Base-by-base conservation (phyloP, 306 rosid genomes). In the Quercus cerris region DNA sequence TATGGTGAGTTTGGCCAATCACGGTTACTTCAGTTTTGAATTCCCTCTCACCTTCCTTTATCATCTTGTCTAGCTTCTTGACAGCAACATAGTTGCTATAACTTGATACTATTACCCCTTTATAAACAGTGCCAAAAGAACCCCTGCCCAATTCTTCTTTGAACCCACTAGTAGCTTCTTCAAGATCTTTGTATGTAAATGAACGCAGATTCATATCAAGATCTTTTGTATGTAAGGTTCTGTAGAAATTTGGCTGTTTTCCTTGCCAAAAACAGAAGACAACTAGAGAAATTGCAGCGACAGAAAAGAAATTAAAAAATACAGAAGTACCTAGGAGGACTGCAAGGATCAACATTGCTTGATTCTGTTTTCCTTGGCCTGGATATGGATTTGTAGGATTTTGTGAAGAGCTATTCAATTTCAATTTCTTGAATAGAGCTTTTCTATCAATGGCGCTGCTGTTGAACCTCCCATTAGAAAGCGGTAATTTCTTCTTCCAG, bases 101-200 rank as follows among this genome's bases (percentile, higher is more conserved):
- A 33, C 51, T 20, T n/a, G 52, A 33, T 67, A 19, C 52, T 19
- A 67, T 3, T 67, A 67, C 71, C 14, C 72, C 72, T 31, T 67
- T 67, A 35, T 67, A 67, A 33, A 67, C 72, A 18, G 22, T 67
- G 17, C 72, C 72, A 67, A 67, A 67, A 67, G 72, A 67, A 67
- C 52, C 72, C 72, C 52, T 33, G 3, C 72, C 72, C 52, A 67
- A 67, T 67, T 67, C 72, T 19, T 67, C 51, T 67, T 67, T 67
- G 41, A 67, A 67, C 25, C 51, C 51, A 67, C 38, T 19, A 67
- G 72, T 67, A 23, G 72, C 72, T 67, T 19, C 72, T 67, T 67
- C 52, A 30, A 67, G 72, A 18, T 67, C 52, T 67, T 67, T 67
- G 51, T 67, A 67, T 9, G 72, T 19, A 67, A 67, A 67, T 2